Evolutionary conservation across 805 yeast species (phyloP).

Genomic region (Metschnikowia peoriensis): DNA sequence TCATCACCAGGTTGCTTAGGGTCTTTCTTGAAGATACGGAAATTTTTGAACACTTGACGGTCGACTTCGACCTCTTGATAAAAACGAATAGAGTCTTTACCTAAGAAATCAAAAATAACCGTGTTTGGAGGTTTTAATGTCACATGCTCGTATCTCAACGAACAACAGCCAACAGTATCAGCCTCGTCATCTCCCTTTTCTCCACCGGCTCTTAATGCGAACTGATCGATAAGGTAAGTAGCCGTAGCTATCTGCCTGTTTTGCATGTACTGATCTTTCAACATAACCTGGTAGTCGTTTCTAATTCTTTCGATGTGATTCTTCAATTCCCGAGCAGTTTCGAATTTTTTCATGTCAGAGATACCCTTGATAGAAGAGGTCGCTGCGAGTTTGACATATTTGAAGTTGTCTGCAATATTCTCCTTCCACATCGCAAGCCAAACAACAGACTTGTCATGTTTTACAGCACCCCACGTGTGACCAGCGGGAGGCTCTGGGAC

Average conservation of each 20-base stretch:
- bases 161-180: slow-evolving; percentile 97
- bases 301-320: slow-evolving; percentile 71
- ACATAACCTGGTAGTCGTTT: slow-evolving; percentile 63
- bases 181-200: slow-evolving; percentile 97
- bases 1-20: slow-evolving; percentile 94
- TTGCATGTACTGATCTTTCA: slow-evolving; percentile 74
- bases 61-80: slow-evolving; percentile 93
- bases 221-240: slow-evolving; percentile 84
- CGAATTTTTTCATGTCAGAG: slow-evolving; percentile 88
- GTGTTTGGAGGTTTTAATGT: slow-evolving; percentile 80
- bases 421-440: slow-evolving; percentile 99
- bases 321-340: slow-evolving; percentile 85
- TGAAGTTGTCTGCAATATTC: slow-evolving; percentile 76
- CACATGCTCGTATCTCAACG: slow-evolving; percentile 85
- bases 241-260: slow-evolving; percentile 94
- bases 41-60: slow-evolving; percentile 84
- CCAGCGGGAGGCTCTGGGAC: slow-evolving; percentile 86
- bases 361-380: slow-evolving; percentile 88
- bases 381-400: slow-evolving; percentile 90
- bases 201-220: slow-evolving; percentile 97
- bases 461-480: slow-evolving; percentile 85
- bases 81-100: slow-evolving; percentile 91
- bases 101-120: slow-evolving; percentile 87
- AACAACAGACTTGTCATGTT: slow-evolving; percentile 84
- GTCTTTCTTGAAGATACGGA: slow-evolving; percentile 79